A percentile compares a stretch with the other conserved stretches of the same genome.
phyloP scores from a whole-genome alignment of 2,329 filamentous ascomycete species.

The Fusarium tupiense region DNA sequence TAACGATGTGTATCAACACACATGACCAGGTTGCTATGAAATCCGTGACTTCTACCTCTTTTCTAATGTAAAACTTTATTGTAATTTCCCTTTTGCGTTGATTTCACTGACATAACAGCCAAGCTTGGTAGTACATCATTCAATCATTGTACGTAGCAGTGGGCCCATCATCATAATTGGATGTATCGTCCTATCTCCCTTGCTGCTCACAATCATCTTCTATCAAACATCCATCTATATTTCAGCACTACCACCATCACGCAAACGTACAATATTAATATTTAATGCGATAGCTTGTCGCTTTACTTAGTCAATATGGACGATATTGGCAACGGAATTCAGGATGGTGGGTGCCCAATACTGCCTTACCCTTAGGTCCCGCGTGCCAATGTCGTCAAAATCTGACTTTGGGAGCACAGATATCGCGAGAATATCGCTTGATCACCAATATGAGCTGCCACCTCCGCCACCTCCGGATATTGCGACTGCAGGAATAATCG shows the following conservation, averaged over 20 bases:
- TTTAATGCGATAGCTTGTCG: slow-evolving; percentile 29
- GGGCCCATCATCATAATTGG: slow-evolving; percentile 22
- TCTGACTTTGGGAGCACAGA: slow-evolving; percentile 48
- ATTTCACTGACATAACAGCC: not conserved
- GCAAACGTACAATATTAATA: not conserved
- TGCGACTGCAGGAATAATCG: slow-evolving; percentile 60
- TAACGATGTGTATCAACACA: slow-evolving; percentile 19
- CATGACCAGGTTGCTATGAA: slow-evolving; percentile 3
- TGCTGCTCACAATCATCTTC: slow-evolving; percentile 22
- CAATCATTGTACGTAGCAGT: slow-evolving; percentile 18
- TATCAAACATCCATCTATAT: slow-evolving; percentile 18
- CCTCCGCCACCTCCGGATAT: slow-evolving; percentile 52
- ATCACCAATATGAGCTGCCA: slow-evolving; percentile 45
- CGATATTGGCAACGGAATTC: slow-evolving; percentile 48
- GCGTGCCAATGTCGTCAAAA: slow-evolving; percentile 24
- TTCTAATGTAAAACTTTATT: not conserved
- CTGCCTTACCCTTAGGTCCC: slow-evolving; percentile 5
- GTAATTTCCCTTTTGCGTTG: not conserved
- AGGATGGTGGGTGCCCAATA: slow-evolving; percentile 48
- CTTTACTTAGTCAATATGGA: slow-evolving; percentile 43
- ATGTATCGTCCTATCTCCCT: slow-evolving; percentile 17
- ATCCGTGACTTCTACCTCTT: not conserved
- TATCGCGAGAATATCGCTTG: slow-evolving; percentile 54
- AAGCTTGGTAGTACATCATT: not conserved
- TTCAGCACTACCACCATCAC: not conserved